Evolutionary conservation across 495 filamentous ascomycete genomes (phyloP).

Genomic region (Bacidia gigantensis): DNA sequence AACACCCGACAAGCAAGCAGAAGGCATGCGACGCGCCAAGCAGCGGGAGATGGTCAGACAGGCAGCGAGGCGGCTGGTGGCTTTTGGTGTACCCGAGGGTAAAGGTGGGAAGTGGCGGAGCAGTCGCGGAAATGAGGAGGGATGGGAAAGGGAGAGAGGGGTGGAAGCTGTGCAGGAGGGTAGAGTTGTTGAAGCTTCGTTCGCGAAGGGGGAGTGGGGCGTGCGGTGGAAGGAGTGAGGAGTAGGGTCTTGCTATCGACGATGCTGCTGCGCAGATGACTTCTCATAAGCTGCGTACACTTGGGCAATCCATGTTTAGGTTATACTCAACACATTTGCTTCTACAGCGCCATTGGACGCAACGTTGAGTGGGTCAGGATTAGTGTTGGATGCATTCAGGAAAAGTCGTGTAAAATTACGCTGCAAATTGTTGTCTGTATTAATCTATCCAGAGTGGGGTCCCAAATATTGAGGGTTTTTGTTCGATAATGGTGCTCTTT

Average conservation of each 20-base stretch:
- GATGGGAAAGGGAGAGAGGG: neutral
- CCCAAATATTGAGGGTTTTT: no score
- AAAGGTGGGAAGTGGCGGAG: neutral
- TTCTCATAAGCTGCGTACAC: no score
- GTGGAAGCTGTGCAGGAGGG: slow-evolving; percentile 25
- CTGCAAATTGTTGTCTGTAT: no score
- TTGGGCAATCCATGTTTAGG: no score
- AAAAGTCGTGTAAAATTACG: no score
- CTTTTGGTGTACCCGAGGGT: slow-evolving; percentile 27
- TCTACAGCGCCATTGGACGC: no score
- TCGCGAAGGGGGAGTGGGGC: slow-evolving; percentile 37
- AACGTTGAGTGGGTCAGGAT: no score
- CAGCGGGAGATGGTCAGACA: slow-evolving; percentile 31
- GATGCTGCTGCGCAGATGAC: neutral
- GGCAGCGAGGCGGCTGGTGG: slow-evolving; percentile 31
- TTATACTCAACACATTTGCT: no score
- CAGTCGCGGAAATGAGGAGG: neutral
- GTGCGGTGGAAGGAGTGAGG: slow-evolving; percentile 28
- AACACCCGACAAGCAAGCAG: slow-evolving; percentile 1
- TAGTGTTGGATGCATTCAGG: no score
- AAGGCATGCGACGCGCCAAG: slow-evolving; percentile 6
- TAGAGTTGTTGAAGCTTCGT: slow-evolving; percentile 28
- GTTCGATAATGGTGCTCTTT: no score
- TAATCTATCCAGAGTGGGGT: no score
- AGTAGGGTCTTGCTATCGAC: no score